Conservation (phyloP, 306 rosid species). For the Boehmeria nivea region DNA sequence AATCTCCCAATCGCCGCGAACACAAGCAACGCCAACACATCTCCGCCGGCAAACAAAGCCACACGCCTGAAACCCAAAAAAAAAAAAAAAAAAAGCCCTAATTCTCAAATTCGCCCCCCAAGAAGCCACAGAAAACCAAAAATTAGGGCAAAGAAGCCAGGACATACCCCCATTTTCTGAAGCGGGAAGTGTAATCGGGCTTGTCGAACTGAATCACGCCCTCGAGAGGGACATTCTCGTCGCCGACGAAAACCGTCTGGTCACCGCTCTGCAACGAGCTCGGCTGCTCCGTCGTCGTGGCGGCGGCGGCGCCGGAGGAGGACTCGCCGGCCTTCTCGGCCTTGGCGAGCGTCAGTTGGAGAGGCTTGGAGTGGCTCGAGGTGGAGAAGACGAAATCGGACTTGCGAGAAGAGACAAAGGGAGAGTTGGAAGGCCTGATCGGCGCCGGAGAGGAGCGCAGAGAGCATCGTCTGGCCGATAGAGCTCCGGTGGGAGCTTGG, state of each 20-base stretch:
- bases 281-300: conserved; percentile 39
- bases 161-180: conserved; percentile 81
- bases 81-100: neutral
- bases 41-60: conserved; percentile 81
- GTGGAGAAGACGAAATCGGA: conserved; percentile 26
- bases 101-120: neutral
- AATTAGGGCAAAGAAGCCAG: neutral
- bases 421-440: conserved; percentile 36
- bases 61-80: conserved; percentile 43
- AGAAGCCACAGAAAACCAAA: neutral
- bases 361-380: conserved; percentile 28
- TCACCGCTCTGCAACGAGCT: conserved; percentile 32
- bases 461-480: conserved; percentile 39
- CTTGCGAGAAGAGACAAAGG: conserved; percentile 29
- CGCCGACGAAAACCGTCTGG: conserved; percentile 55
- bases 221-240: conserved; percentile 70
- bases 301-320: conserved; percentile 29
- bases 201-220: conserved; percentile 94
- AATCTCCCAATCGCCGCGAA: conserved; percentile 88
- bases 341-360: conserved; percentile 49
- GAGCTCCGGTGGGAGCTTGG: conserved; percentile 51
- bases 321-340: conserved; percentile 50
- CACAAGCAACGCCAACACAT: conserved; percentile 74
- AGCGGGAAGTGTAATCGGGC: conserved; percentile 49
- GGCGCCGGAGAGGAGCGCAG: conserved; percentile 35